Evolutionary conservation across 2,329 filamentous ascomycete species (phyloP), one percentile per base, ranked within the genome.

Genomic region (Stagonosporopsis vannaccii): DNA sequence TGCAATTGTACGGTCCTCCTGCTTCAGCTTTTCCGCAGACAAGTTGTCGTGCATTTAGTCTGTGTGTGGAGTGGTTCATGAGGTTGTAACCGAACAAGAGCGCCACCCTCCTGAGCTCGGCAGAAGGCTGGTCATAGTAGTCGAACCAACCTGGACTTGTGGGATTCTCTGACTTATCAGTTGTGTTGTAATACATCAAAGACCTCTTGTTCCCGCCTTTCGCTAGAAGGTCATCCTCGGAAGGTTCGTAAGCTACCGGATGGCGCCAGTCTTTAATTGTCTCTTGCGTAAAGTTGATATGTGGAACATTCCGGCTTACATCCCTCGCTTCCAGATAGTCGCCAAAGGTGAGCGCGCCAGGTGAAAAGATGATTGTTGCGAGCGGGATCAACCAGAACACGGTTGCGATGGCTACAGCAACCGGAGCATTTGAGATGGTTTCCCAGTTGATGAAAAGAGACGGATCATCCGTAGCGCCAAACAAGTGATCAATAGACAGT

Each of bases 331-430:
- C 64, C 3, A 66, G 51, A 19, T 56, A 72, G 23, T 46, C 74
- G 53, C 60, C 75, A 60, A 80, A 78, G 1, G 72, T 73, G 13
- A 76, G 59, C 2, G 74, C 68, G 23, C 71, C 71, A 11, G 74
- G 74, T 6, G 70, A 72, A 39, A 81, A 72, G 51, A 76, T 72
- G 23, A 76, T 73, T 3, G 73, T 75, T 4, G 74, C 73, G 19
- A 76, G 46, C 12, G 73, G 73, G 20, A 75, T 74, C 1, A 75
- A 36, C 73, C 72, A 76, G 32, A 73, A 69, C 2, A 71, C 59
- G 26, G 71, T 33, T 1, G 72, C 72, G 23, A 75, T 71, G 7
- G 53, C 41, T 2, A 66, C 65, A 9, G 66, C 60, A 1, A 72
- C 11, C 11, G 69, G 69, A 8, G 71, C 70, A 36, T 67, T 69